Base-by-base conservation (phyloP, 2,329 filamentous ascomycete genomes). In the Westerdykella sp. region DNA sequence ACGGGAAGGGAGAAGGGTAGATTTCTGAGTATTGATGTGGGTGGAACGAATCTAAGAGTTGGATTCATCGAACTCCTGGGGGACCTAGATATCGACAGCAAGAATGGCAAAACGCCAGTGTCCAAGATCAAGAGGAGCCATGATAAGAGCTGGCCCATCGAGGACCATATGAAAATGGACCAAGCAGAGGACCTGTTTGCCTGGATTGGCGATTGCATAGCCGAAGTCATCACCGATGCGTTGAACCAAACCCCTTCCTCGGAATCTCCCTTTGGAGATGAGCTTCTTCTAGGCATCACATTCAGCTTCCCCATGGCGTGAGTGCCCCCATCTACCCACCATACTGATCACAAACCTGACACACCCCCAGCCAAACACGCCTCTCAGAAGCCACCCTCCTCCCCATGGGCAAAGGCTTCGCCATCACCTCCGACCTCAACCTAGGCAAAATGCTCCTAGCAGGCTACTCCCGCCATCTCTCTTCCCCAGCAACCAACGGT, bases 191-290 rank as follows among this genome's bases (percentile, higher is more conserved):
- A 82, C 44, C 70, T 91, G 2, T 93, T 93, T 63, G 68, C 75
- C n/a, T 93, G 86, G 86, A 87, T 93, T 51, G 87, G 86, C 21
- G 73, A 78, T 54, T 85, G 83, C 56, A 87, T 93, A 53, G 84
- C 84, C 12, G 74, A 84, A 47, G 84, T 90, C 3, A 81, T 91
- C 13, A 70, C 69, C 25, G 76, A 81, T 47, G 80, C 77, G 6
- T 72, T 74, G 47, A 56, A 70, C 4, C 56, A 62, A 30, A 35
- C 58, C 67, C 43, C 52, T 9, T 41, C 41, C 1, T 35, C 45
- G 15, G 42, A 40, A 13, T 46, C 46, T 34, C 31, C 52, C 4
- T 50, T 66, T 37, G 60, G 59, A 2, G 63, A 70, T 22, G 70
- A 74, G 41, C 64, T 85, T n/a, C 73, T 79, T 5, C 71, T 85